phyloP scores from a whole-genome alignment of 441 rosid species.

The Gossypium schwendimanii region DNA sequence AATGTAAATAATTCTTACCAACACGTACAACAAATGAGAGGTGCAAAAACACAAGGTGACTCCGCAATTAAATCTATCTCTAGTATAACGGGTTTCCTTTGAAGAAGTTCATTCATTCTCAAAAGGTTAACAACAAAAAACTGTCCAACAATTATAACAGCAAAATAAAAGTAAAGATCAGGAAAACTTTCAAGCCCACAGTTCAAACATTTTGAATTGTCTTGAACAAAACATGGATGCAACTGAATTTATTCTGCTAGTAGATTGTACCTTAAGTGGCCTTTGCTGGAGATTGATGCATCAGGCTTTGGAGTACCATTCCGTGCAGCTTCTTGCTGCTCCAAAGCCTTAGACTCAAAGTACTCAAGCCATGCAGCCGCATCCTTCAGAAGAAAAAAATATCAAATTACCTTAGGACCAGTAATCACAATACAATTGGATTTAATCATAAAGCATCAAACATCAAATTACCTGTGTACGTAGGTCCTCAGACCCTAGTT shows the following conservation, averaged over 20 bases:
- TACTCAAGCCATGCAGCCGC: conserved; percentile 88
- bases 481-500: conserved; percentile 69
- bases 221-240: neutral
- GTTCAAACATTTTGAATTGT: neutral
- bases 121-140: neutral
- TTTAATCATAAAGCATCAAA: conserved; percentile 5
- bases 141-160: neutral
- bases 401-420: conserved; percentile 9
- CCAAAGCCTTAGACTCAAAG: conserved; percentile 73
- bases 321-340: conserved; percentile 86
- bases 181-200: conserved; percentile 3
- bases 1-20: conserved; percentile 5
- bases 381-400: conserved; percentile 38
- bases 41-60: neutral
- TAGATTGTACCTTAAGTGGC: conserved; percentile 57
- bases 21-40: neutral
- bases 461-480: conserved; percentile 53
- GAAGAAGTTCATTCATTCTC: neutral
- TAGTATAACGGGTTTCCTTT: neutral
- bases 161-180: neutral
- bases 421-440: neutral
- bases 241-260: neutral
- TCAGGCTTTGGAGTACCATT: conserved; percentile 80
- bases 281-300: conserved; percentile 82
- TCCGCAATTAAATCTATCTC: neutral